Evolutionary conservation across 805 yeast genomes (phyloP).

Genomic region (Geotrichum ghanense): DNA sequence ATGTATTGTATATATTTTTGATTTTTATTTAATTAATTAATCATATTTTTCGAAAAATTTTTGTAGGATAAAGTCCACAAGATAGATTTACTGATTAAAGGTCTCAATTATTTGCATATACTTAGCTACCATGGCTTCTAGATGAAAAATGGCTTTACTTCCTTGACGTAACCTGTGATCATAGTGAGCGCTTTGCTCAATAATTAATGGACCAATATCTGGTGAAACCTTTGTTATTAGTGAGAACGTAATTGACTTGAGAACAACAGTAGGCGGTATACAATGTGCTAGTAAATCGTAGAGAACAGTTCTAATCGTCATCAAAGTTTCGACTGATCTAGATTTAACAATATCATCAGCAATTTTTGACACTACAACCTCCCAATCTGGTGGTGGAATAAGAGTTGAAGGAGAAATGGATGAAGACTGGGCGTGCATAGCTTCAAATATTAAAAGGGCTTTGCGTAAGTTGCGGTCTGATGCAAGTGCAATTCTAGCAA

Average conservation of each 20-base stretch:
- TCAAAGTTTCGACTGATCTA: constrained; percentile 43
- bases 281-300: constrained; percentile 89
- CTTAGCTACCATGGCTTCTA: constrained; percentile 88
- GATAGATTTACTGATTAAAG: constrained; percentile 1
- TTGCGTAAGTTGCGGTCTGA: constrained; percentile 67
- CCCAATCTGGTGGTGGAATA: constrained; percentile 79
- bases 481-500: constrained; percentile 40
- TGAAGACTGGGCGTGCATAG: constrained; percentile 36
- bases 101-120: constrained; percentile 66
- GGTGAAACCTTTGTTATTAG: constrained; percentile 23
- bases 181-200: constrained; percentile 45
- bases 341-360: constrained; percentile 49
- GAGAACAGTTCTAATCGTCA: constrained; percentile 46
- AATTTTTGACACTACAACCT: constrained; percentile 56
- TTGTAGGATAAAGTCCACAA: background rate
- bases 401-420: constrained; percentile 29
- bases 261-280: constrained; percentile 75
- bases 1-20: background rate
- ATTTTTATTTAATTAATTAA: background rate
- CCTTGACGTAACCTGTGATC: constrained; percentile 87
- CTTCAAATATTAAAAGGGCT: constrained; percentile 70
- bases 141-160: constrained; percentile 79
- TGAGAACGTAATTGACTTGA: constrained; percentile 42
- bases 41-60: too few species aligned
- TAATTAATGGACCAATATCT: constrained; percentile 22